A percentile compares a stretch with the other conserved stretches of the same genome.
Evolutionary conservation across 768 basidiomycete genomes (phyloP).

Genomic region (Macrocybe gigantea): DNA sequence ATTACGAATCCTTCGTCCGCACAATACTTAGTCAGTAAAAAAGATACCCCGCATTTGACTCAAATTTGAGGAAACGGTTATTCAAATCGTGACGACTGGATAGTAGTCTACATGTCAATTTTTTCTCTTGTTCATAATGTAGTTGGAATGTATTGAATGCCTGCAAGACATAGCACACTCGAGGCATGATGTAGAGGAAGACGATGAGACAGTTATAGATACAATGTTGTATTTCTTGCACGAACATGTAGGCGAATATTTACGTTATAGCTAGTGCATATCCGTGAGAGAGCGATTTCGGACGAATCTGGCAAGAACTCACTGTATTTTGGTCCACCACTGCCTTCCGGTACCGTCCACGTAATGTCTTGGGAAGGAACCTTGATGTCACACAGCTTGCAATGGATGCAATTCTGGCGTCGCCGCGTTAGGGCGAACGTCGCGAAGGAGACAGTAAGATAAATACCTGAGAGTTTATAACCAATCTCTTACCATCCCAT

Average conservation of each 20-base stretch:
- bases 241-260: too few species aligned
- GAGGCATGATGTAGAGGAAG: too few species aligned
- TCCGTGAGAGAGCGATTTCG: too few species aligned
- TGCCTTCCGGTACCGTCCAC: conserved; percentile 95
- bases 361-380: conserved; percentile 95
- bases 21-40: conserved; percentile 82
- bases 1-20: conserved; percentile 95
- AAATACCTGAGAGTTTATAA: conserved; percentile 90
- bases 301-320: conserved; percentile 15
- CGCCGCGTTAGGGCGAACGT: conserved; percentile 11
- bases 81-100: too few species aligned
- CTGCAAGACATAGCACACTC: too few species aligned
- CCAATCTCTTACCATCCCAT: conserved; percentile 80
- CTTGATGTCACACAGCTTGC: conserved; percentile 95
- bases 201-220: too few species aligned
- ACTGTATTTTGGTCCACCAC: conserved; percentile 97
- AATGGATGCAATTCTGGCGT: conserved; percentile 82
- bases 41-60: not conserved
- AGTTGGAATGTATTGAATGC: too few species aligned
- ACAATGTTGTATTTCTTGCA: too few species aligned
- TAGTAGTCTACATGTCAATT: too few species aligned
- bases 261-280: too few species aligned
- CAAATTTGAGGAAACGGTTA: too few species aligned
- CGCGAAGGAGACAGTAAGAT: not conserved
- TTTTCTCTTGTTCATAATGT: too few species aligned